Conservation (phyloP, 768 basidiomycete species). For the Leccinum rimulosum region DNA sequence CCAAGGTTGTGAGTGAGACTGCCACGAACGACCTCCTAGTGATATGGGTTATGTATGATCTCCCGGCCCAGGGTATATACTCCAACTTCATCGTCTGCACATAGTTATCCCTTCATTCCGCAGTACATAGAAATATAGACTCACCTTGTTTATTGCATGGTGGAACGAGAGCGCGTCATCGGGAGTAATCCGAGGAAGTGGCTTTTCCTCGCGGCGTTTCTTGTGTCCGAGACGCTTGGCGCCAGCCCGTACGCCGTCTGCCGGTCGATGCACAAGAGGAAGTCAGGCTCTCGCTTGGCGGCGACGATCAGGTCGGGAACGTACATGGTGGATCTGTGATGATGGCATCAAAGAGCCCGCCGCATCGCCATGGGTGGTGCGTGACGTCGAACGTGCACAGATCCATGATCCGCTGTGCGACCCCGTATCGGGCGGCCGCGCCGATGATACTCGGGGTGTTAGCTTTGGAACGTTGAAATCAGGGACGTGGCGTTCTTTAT, state of each 20-base stretch:
- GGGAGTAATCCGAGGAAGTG: constrained; percentile 30
- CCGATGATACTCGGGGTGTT: constrained; percentile 68
- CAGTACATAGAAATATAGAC: too few relatives aligned
- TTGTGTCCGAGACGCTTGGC: constrained; percentile 79
- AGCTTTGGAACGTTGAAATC: constrained; percentile 20
- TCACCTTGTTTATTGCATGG: too few relatives aligned
- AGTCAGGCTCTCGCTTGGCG: not conserved
- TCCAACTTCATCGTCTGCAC: too few relatives aligned
- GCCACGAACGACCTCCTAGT: too few relatives aligned
- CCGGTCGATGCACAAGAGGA: not conserved
- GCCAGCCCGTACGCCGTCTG: constrained; percentile 90
- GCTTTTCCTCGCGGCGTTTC: constrained; percentile 34
- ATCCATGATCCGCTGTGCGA: constrained; percentile 71
- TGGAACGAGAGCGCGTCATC: too few relatives aligned
- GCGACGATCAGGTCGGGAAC: constrained; percentile 23
- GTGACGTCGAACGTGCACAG: constrained; percentile 94
- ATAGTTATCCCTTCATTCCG: too few relatives aligned
- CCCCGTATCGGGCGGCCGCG: constrained; percentile 83
- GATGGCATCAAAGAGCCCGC: constrained; percentile 90
- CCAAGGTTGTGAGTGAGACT: too few relatives aligned
- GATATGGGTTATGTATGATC: too few relatives aligned
- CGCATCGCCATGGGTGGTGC: constrained; percentile 82
- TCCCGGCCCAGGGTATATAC: too few relatives aligned
- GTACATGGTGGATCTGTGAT: constrained; percentile 92
- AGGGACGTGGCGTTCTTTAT: not conserved